These are phyloP conservation scores for Xylaria digitata DNA, from an alignment of 2,329 filamentous ascomycete species.

Conservation along the genomic window DNA sequence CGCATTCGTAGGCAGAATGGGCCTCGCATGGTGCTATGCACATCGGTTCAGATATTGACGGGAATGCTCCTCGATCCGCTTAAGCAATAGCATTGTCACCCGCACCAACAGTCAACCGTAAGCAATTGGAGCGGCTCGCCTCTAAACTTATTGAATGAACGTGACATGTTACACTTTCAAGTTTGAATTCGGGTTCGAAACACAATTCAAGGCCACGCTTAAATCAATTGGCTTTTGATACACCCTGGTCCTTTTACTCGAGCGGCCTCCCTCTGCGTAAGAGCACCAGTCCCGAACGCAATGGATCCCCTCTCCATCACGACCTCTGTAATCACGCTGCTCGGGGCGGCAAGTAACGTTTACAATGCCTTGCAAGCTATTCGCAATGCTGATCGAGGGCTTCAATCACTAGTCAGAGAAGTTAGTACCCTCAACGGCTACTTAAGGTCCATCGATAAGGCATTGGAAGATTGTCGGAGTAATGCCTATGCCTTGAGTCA, in stretches of 20 bases:
- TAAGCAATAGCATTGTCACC: not conserved
- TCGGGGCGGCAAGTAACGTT: constrained; percentile 35
- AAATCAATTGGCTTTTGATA: constrained; percentile 1
- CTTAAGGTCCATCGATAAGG: constrained; percentile 34
- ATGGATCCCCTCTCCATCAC: constrained; percentile 41
- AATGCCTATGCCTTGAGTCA: constrained; percentile 34
- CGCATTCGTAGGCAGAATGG: constrained; percentile 29
- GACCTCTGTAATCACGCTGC: constrained; percentile 34
- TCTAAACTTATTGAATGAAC: constrained; percentile 4
- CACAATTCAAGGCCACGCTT: not conserved
- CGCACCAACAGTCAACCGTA: not conserved
- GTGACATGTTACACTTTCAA: constrained; percentile 12
- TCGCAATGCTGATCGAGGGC: constrained; percentile 34
- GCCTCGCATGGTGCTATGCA: constrained; percentile 2
- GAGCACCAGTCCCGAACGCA: constrained; percentile 6
- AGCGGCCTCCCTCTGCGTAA: constrained; percentile 4
- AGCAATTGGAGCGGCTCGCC: constrained; percentile 11
- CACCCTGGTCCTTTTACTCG: not conserved
- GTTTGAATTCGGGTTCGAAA: constrained; percentile 7
- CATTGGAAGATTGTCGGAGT: constrained; percentile 34
- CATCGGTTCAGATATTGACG: not conserved
- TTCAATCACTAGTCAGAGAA: constrained; percentile 34
- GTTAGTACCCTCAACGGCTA: constrained; percentile 33
- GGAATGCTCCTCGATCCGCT: not conserved
- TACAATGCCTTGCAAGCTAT: constrained; percentile 34